Base-by-base conservation (phyloP, 371 early-diverging fungal species). In the Nematocida displodere region DNA sequence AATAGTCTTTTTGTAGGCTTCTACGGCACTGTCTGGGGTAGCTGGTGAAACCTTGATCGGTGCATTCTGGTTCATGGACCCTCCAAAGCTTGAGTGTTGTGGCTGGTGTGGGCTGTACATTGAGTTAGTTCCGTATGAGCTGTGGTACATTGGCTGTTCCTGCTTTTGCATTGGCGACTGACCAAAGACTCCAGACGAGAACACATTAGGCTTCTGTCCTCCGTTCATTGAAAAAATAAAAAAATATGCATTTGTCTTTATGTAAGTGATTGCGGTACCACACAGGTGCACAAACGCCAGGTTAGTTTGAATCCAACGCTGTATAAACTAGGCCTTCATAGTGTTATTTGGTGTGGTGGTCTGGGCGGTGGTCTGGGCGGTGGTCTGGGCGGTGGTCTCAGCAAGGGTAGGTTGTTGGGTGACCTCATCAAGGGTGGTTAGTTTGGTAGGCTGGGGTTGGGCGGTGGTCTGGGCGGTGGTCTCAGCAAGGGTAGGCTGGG, bases 21-120 rank as follows among this genome's bases (percentile, higher is more conserved):
- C 75, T 40, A 37, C 33, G 31, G 59, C 36, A 20, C 40, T 67
- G 49, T 67, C 20, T 34, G 42, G 56, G 4, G 44, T 36, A 24
- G 17, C 40, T 58, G 56, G 56, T 17, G 17, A 22, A 15, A 56
- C 24, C 40, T 56, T 61, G 42, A 67, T 67, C 29, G 68, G 58
- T 31, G 55, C 29, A 37, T 59, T 61, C 29, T 29, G 46, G 42
- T 48, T 26, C 49, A 31, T 67, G 39, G 2, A 29, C 56, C 44
- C 55, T 33, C 24, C 28, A 44, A 34, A 66, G 39, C 8, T 26
- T 20, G 34, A 31, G 33, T 48, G 11, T 39, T 22, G 20, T 40
- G 20, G 24, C 28, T 7, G 58, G 55, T 8, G 33, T 56, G 29
- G 20, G 28, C 64, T 17, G 58, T 66, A 66, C 56, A 66, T 66